phyloP scores from a whole-genome alignment of 2,329 filamentous ascomycete genomes.

The Aureobasidium melanogenum region DNA sequence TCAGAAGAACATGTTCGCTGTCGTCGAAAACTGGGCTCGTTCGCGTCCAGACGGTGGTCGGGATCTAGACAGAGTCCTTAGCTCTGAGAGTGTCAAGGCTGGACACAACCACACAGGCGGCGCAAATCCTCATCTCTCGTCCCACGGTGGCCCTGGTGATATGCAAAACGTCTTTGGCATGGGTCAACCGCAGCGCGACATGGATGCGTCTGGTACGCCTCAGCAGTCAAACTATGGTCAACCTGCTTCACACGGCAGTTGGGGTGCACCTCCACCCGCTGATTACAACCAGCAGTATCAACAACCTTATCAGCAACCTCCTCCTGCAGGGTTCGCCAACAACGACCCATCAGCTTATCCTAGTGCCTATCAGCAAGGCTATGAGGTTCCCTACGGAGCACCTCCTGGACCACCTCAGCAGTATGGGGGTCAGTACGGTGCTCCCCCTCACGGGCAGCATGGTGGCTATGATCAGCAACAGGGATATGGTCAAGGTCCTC shows the following conservation, averaged over 20 bases:
- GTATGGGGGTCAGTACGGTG: neutral
- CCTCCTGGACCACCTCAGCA: neutral
- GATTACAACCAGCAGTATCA: constrained; percentile 6
- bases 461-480: neutral
- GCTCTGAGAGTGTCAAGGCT: constrained; percentile 70
- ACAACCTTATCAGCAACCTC: constrained; percentile 14
- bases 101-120: constrained; percentile 65
- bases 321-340: constrained; percentile 21
- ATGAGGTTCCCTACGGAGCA: constrained; percentile 20
- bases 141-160: constrained; percentile 1
- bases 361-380: constrained; percentile 27
- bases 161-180: neutral
- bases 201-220: neutral
- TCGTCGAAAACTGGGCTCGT: constrained; percentile 73
- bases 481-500: neutral
- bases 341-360: constrained; percentile 23
- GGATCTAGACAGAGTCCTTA: constrained; percentile 65
- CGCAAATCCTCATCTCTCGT: constrained; percentile 7
- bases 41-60: constrained; percentile 56
- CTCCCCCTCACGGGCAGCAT: neutral
- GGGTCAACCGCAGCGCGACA: neutral
- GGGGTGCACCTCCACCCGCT: neutral
- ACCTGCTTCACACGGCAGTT: neutral
- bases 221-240: neutral
- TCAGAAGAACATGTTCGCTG: constrained; percentile 81